Conservation (phyloP, 192 early-diverging fungal species). For the Podila epigama region DNA sequence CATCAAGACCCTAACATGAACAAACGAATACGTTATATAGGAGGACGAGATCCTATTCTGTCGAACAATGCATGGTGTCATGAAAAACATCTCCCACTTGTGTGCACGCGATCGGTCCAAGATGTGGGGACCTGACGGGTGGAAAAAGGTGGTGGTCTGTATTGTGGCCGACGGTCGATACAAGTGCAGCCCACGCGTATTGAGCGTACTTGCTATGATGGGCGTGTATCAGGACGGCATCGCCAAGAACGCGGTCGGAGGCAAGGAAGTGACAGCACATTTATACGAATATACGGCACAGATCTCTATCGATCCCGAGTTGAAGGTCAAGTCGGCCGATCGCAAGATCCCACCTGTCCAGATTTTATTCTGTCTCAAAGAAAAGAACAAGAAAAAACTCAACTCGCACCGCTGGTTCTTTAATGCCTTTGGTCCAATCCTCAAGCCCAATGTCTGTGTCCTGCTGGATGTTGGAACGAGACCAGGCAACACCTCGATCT, state of each 20-base stretch:
- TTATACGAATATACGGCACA: constrained; percentile 76
- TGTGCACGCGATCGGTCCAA: constrained; percentile 67
- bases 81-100: constrained; percentile 87
- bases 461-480: constrained; percentile 83
- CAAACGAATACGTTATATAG: constrained; percentile 33
- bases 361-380: constrained; percentile 81
- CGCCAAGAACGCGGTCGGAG: constrained; percentile 68
- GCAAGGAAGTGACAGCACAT: constrained; percentile 68
- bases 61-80: constrained; percentile 86
- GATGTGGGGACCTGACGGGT: constrained; percentile 74
- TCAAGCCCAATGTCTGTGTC: constrained; percentile 68
- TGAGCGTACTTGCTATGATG: constrained; percentile 75
- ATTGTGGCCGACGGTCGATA: constrained; percentile 81
- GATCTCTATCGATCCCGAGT: constrained; percentile 61
- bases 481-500: constrained; percentile 73
- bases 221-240: constrained; percentile 81
- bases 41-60: constrained; percentile 93
- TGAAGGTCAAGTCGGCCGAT: constrained; percentile 56
- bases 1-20: neutral
- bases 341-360: constrained; percentile 71
- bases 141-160: constrained; percentile 83
- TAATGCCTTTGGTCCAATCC: constrained; percentile 63
- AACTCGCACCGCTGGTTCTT: constrained; percentile 73
- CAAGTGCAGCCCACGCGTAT: constrained; percentile 68
- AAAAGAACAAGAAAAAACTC: constrained; percentile 72